Base-by-base conservation (phyloP, 371 early-diverging fungal species). In the Mortierella sp. region DNA sequence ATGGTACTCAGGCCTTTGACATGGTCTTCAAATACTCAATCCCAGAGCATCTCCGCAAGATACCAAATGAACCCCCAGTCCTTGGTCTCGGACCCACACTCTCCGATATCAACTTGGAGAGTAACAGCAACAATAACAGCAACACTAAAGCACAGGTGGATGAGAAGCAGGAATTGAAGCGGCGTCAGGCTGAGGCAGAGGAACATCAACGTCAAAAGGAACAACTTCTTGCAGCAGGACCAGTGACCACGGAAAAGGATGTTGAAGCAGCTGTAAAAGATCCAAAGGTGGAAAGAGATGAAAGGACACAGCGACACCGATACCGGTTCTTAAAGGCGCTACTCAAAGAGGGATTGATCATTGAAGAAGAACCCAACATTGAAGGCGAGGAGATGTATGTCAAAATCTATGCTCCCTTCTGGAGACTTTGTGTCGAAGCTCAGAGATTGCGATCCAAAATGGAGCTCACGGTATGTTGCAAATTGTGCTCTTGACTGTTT, bases 351-450 rank as follows among this genome's bases (percentile, higher is more conserved):
- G 75, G 78, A 18, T 40, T 90, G 61, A 49, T 88, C 51, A 68
- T 90, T 16, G 88, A 87, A 35, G 77, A 85, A 37, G 88, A 89
- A 60, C 68, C 72, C 6, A 73, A 57, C 16, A 67, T 76, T 39
- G 81, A 87, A n/a, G 77, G 81, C 16, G 76, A 83, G 10, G 85
- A 84, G 37, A 85, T 86, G 74, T 88, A 73, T 64, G 35, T 88
- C 45, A 88, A 88, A 63, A 52, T 90, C 54, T 80, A 88, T 63
- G 73, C 84, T 9, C 87, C 89, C 20, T 90, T 88, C 69, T 83
- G 85, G 61, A 64, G 77, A 32, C 64, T 90, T 37, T 81, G 86
- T 70, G 60, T 71, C 24, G 87, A 88, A 52, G 90, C 90, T 18
- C 79, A 83, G 47, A 54, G 81, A 18, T 37, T 75, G 68, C 68